Conservation (phyloP, 2,329 filamentous ascomycete species). For the Epichloe sibirici region DNA sequence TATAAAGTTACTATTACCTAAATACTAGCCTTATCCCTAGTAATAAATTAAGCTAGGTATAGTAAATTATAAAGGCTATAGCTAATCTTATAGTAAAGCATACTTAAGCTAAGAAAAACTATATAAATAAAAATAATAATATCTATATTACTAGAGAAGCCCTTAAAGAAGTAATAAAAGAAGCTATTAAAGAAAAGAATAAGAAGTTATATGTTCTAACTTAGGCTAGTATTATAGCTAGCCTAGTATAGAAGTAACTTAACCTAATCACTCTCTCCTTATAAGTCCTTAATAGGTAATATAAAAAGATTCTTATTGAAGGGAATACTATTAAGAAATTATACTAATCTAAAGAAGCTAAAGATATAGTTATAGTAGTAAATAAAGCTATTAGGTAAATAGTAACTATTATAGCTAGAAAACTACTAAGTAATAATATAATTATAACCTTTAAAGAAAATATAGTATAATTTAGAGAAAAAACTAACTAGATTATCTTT, state of each 20-base stretch:
- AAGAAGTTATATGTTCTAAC: too few relatives aligned
- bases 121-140: neutral
- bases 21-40: neutral
- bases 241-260: neutral
- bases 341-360: neutral
- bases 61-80: too few relatives aligned
- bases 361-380: neutral
- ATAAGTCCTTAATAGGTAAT: neutral
- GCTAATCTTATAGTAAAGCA: too few relatives aligned
- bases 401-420: too few relatives aligned
- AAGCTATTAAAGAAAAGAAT: neutral
- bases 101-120: too few relatives aligned
- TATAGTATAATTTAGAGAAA: neutral
- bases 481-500: too few relatives aligned
- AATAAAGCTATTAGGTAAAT: too few relatives aligned
- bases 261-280: neutral
- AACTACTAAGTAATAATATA: too few relatives aligned
- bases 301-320: too few relatives aligned
- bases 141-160: neutral
- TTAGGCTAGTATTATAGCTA: too few relatives aligned
- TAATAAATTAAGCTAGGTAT: too few relatives aligned
- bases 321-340: too few relatives aligned
- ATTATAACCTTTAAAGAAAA: neutral
- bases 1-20: neutral
- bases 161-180: neutral